Conservation (phyloP, 306 rosid genomes). For the Cicer cuneatum region DNA sequence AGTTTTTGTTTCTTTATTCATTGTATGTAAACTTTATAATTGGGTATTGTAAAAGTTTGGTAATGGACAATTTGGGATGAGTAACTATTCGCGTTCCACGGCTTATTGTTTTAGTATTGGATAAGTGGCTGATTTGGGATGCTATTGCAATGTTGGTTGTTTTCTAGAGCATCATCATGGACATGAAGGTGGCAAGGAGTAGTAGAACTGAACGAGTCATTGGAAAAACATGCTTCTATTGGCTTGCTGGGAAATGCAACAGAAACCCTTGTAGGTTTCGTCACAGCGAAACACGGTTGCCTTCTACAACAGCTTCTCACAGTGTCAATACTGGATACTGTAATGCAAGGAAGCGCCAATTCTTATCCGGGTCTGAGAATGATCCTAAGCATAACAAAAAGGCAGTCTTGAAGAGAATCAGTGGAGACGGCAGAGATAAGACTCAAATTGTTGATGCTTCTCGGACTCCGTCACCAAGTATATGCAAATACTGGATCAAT, state of each 20-base stretch:
- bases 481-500: conserved; percentile 50
- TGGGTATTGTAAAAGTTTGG: background rate
- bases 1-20: too few relatives aligned
- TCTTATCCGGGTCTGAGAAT: background rate
- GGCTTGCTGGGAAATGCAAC: conserved; percentile 42
- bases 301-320: background rate
- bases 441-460: background rate
- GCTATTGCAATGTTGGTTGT: background rate
- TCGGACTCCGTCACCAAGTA: conserved; percentile 1
- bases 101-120: too few relatives aligned
- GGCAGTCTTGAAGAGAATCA: background rate
- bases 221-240: conserved; percentile 25
- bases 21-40: too few relatives aligned
- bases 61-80: background rate
- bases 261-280: conserved; percentile 42
- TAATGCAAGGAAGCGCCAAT: background rate
- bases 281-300: background rate
- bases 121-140: too few relatives aligned
- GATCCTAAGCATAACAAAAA: background rate
- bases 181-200: background rate
- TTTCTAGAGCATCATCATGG: conserved; percentile 15
- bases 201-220: background rate
- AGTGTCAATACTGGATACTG: background rate
- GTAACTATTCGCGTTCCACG: too few relatives aligned
- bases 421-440: background rate